Evolutionary conservation across 768 basidiomycete species (phyloP).

Genomic region (Exsudoporus frostii): DNA sequence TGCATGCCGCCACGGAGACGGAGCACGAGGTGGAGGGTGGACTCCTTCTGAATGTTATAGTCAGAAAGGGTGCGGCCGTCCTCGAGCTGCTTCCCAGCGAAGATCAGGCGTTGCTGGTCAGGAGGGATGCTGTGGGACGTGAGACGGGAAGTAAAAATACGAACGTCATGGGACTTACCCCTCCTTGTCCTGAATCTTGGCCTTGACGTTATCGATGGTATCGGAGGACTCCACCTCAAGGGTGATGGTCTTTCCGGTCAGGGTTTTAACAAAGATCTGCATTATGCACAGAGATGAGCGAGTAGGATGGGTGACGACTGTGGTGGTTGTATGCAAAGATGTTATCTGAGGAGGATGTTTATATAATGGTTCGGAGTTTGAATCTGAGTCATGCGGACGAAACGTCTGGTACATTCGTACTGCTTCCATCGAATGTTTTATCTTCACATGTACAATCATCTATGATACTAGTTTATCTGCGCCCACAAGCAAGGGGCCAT

Average conservation of each 20-base stretch:
- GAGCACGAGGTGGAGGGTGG: slow-evolving; percentile 82
- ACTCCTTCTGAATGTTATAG: slow-evolving; percentile 96
- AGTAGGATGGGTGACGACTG: background rate
- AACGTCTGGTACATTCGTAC: slow-evolving; percentile 7
- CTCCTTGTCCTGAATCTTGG: slow-evolving; percentile 74
- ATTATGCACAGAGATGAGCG: slow-evolving; percentile 9
- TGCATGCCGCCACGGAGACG: slow-evolving; percentile 93
- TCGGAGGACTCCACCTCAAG: slow-evolving; percentile 29
- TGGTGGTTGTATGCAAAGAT: slow-evolving; percentile 4
- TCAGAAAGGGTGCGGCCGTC: slow-evolving; percentile 89
- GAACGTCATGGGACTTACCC: slow-evolving; percentile 22
- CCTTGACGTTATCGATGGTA: slow-evolving; percentile 27
- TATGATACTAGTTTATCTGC: too few relatives aligned
- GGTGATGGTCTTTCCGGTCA: slow-evolving; percentile 82
- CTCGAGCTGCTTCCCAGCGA: slow-evolving; percentile 93
- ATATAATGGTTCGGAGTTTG: slow-evolving; percentile 18
- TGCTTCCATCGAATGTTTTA: too few relatives aligned
- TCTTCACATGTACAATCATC: too few relatives aligned
- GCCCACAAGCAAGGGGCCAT: too few relatives aligned
- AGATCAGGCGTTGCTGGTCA: slow-evolving; percentile 94
- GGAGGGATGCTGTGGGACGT: slow-evolving; percentile 58
- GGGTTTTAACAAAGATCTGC: slow-evolving; percentile 83
- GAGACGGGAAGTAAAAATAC: background rate
- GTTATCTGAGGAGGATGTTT: background rate
- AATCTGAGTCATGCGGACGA: slow-evolving; percentile 18